These are phyloP conservation scores for Colletotrichum noveboracense DNA, from an alignment of 2,329 filamentous ascomycete species.

Conservation along the genomic window DNA sequence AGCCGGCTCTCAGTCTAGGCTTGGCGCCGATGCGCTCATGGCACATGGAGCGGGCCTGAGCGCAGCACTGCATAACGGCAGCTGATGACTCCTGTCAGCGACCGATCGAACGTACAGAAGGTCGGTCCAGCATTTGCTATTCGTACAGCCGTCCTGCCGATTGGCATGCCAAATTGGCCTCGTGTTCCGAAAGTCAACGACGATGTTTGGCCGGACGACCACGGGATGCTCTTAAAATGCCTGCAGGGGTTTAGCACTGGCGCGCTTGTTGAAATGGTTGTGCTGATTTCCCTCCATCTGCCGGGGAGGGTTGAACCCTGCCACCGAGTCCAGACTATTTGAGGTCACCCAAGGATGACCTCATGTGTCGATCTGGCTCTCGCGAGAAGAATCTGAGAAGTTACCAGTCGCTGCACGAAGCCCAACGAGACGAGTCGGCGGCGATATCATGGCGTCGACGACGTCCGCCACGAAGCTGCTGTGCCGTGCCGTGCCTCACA, in stretches of 20 bases:
- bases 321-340: background rate
- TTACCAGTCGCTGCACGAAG: background rate
- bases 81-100: background rate
- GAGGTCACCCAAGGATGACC: background rate
- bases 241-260: background rate
- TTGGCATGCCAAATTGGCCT: conserved; percentile 14
- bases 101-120: background rate
- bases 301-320: conserved; percentile 4
- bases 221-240: background rate
- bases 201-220: background rate
- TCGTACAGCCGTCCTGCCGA: background rate
- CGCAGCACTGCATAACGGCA: background rate
- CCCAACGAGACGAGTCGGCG: background rate
- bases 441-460: background rate
- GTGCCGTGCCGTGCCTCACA: background rate
- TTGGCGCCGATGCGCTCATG: background rate
- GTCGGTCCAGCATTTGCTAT: background rate
- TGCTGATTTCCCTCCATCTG: background rate
- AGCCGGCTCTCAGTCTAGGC: background rate
- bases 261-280: background rate
- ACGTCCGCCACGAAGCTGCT: background rate
- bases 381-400: background rate
- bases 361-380: background rate
- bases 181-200: background rate
- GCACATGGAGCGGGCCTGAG: background rate